These are phyloP conservation scores for Phytophthora pini DNA, from an alignment of 352 stramenopile species.

Conservation along the genomic window DNA sequence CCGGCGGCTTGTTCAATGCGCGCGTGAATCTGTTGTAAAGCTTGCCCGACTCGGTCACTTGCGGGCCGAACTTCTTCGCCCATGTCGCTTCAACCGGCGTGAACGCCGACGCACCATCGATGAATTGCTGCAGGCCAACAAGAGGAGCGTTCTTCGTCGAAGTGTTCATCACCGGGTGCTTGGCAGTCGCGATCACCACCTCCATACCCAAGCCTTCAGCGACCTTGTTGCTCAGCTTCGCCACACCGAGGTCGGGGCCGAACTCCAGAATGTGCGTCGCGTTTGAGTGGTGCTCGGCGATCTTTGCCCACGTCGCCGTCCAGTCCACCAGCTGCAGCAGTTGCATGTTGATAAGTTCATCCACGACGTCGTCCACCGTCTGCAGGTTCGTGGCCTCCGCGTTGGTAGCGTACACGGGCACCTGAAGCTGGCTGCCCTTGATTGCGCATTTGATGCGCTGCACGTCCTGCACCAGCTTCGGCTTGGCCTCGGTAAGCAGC, in stretches of 20 bases:
- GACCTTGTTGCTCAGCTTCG: slow-evolving; percentile 47
- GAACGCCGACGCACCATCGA: slow-evolving; percentile 26
- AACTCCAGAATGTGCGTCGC: slow-evolving; percentile 83
- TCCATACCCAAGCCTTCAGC: slow-evolving; percentile 64
- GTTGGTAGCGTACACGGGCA: slow-evolving; percentile 74
- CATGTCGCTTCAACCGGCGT: slow-evolving; percentile 42
- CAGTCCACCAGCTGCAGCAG: slow-evolving; percentile 70
- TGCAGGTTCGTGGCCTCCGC: slow-evolving; percentile 62
- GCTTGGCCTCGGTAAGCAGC: slow-evolving; percentile 50
- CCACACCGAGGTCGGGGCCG: slow-evolving; percentile 61
- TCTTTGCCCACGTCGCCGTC: slow-evolving; percentile 52
- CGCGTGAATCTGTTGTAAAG: slow-evolving; percentile 78
- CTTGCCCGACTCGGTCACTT: slow-evolving; percentile 52
- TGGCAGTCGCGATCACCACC: slow-evolving; percentile 58
- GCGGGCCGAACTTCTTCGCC: slow-evolving; percentile 58
- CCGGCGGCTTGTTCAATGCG: slow-evolving; percentile 75
- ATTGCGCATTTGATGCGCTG: slow-evolving; percentile 51
- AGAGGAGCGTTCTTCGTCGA: slow-evolving; percentile 38
- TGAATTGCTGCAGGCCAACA: slow-evolving; percentile 51
- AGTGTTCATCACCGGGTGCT: slow-evolving; percentile 38
- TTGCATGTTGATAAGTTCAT: slow-evolving; percentile 67
- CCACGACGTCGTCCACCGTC: slow-evolving; percentile 50
- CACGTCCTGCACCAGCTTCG: slow-evolving; percentile 55
- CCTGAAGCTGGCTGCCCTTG: slow-evolving; percentile 53
- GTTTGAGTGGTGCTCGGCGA: slow-evolving; percentile 42